Evolutionary conservation across 225 moss, liverwort and hornwort species (phyloP).

Genomic region (Pseudisothecium myosuroides): DNA sequence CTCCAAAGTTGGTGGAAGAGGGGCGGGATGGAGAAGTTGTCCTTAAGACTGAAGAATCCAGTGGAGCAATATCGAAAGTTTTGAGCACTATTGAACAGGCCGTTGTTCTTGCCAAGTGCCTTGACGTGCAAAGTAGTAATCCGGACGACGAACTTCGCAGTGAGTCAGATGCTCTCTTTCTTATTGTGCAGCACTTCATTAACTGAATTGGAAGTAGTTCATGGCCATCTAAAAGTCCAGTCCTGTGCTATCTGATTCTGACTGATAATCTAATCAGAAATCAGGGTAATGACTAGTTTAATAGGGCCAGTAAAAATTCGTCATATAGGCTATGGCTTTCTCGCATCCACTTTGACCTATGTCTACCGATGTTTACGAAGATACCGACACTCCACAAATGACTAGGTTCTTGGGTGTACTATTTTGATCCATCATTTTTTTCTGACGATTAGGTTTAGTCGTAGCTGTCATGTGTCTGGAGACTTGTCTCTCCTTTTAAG

Average conservation of each 20-base stretch:
- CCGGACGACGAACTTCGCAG: conserved; percentile 93
- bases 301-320: neutral
- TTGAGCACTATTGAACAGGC: conserved; percentile 82
- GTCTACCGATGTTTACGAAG: neutral
- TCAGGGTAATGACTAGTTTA: neutral
- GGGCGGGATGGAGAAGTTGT: conserved; percentile 5
- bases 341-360: neutral
- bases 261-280: neutral
- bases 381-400: neutral
- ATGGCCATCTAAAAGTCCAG: neutral
- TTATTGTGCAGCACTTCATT: neutral
- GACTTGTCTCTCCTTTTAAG: neutral
- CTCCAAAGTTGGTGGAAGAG: conserved; percentile 57
- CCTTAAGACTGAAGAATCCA: conserved; percentile 7
- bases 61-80: conserved; percentile 14
- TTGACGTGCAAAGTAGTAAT: conserved; percentile 84
- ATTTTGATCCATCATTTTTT: neutral
- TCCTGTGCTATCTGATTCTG: neutral
- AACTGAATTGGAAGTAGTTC: neutral
- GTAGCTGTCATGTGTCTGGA: neutral
- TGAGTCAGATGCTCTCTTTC: conserved; percentile 16
- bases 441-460: neutral
- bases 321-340: neutral
- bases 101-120: conserved; percentile 72
- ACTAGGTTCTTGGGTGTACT: neutral